Percentiles rank a stretch among this genome's conserved stretches.
Evolutionary conservation across 164 flowering plant genomes (phyloP).

Genomic region (Liquidambar formosana): DNA sequence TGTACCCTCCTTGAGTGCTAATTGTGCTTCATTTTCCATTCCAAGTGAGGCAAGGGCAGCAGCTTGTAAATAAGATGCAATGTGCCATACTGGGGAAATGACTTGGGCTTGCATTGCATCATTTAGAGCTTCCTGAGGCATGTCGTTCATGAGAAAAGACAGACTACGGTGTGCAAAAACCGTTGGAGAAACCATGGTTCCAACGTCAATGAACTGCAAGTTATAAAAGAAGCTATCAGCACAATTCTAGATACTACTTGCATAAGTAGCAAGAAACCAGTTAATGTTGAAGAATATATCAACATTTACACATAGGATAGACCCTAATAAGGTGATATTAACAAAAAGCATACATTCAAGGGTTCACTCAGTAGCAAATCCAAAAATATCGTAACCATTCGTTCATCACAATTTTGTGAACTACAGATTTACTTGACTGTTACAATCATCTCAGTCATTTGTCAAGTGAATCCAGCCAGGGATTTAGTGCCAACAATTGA

Average conservation of each 20-base stretch:
- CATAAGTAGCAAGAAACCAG: too few relatives aligned
- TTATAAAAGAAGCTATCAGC: background rate
- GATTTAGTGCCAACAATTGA: background rate
- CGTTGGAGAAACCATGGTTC: conserved; percentile 58
- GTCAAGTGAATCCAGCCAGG: background rate
- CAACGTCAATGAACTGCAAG: conserved; percentile 52
- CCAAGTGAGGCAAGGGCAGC: conserved; percentile 43
- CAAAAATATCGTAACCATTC: too few relatives aligned
- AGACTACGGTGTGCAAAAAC: conserved; percentile 57
- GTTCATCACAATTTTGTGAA: too few relatives aligned
- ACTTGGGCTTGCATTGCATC: conserved; percentile 66
- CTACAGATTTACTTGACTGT: background rate
- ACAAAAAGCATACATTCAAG: background rate
- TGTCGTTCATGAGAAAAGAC: conserved; percentile 45
- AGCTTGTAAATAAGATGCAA: conserved; percentile 56
- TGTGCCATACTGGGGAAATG: conserved; percentile 50
- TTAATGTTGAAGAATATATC: background rate
- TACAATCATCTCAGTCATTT: background rate
- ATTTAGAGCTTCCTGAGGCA: conserved; percentile 51
- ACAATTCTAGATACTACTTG: background rate
- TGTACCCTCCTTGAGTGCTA: conserved; percentile 49
- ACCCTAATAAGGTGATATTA: too few relatives aligned
- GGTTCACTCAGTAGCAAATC: too few relatives aligned
- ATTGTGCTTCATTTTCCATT: conserved; percentile 47
- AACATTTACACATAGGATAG: too few relatives aligned